phyloP scores from a whole-genome alignment of 768 basidiomycete species.

The Fibroporia radiculosa region DNA sequence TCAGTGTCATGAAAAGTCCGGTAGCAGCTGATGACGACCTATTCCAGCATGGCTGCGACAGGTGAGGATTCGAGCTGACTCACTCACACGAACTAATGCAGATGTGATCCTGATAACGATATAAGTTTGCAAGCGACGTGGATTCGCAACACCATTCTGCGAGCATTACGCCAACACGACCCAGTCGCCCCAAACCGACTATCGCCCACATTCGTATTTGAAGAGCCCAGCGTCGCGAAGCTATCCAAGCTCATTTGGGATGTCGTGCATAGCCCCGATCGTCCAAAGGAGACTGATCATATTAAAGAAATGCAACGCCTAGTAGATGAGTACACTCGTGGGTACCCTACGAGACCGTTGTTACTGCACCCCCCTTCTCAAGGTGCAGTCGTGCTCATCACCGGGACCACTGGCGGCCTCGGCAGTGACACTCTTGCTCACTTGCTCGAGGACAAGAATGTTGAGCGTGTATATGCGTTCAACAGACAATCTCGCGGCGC shows the following conservation, averaged over 20 bases:
- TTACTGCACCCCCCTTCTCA: background rate
- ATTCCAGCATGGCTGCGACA: constrained; percentile 4
- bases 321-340: constrained; percentile 31
- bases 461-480: constrained; percentile 19
- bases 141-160: constrained; percentile 25
- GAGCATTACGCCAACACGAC: constrained; percentile 19
- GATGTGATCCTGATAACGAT: no score
- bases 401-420: constrained; percentile 27
- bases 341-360: background rate
- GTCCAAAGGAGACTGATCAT: no score
- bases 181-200: no score
- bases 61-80: constrained; percentile 20
- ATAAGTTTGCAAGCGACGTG: constrained; percentile 23
- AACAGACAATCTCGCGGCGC: constrained; percentile 18
- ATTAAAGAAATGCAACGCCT: constrained; percentile 30
- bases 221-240: no score
- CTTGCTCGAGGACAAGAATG: constrained; percentile 13
- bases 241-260: no score
- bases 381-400: constrained; percentile 19
- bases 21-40: constrained; percentile 28
- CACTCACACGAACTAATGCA: no score
- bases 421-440: constrained; percentile 21
- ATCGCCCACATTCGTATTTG: no score
- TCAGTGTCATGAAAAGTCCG: constrained; percentile 22
- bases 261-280: no score